These are phyloP conservation scores for Saitozyma podzolica DNA, from an alignment of 768 basidiomycete species.

Conservation along the genomic window DNA sequence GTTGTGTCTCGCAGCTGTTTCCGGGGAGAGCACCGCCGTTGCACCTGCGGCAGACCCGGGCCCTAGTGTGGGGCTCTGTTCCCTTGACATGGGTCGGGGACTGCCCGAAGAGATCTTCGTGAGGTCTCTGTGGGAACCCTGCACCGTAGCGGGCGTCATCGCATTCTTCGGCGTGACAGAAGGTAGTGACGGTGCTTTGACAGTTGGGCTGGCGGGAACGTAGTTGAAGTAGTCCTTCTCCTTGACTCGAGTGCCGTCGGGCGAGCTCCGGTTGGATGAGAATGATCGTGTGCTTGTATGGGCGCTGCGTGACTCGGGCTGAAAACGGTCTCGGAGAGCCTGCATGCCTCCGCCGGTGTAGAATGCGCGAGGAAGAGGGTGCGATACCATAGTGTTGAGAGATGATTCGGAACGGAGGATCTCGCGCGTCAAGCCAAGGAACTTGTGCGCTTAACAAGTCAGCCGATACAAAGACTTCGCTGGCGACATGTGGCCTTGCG, in stretches of 20 bases:
- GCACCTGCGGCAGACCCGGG: neutral
- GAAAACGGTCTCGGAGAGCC: constrained; percentile 86
- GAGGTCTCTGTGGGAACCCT: constrained; percentile 1
- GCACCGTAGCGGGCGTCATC: constrained; percentile 23
- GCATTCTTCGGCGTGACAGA: constrained; percentile 37
- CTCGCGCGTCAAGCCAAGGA: constrained; percentile 90
- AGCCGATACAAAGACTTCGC: neutral
- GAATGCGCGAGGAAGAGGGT: constrained; percentile 86
- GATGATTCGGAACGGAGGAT: constrained; percentile 94
- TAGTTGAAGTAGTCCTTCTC: constrained; percentile 52
- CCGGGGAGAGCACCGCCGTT: constrained; percentile 28
- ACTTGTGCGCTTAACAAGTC: constrained; percentile 66
- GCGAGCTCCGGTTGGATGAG: neutral
- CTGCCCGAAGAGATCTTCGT: neutral
- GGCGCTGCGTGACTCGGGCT: constrained; percentile 35
- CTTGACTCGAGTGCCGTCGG: constrained; percentile 2
- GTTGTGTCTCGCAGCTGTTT: constrained; percentile 27
- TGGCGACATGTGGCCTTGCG: too few species aligned
- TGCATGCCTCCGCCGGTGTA: constrained; percentile 90
- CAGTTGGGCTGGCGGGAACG: constrained; percentile 39
- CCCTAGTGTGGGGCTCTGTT: neutral
- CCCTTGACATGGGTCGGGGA: constrained; percentile 1
- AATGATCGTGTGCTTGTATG: neutral
- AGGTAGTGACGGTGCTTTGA: constrained; percentile 40
- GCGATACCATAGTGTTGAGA: constrained; percentile 94